These are phyloP conservation scores for Mycena chlorophos DNA, from an alignment of 768 basidiomycete species.

Conservation along the genomic window DNA sequence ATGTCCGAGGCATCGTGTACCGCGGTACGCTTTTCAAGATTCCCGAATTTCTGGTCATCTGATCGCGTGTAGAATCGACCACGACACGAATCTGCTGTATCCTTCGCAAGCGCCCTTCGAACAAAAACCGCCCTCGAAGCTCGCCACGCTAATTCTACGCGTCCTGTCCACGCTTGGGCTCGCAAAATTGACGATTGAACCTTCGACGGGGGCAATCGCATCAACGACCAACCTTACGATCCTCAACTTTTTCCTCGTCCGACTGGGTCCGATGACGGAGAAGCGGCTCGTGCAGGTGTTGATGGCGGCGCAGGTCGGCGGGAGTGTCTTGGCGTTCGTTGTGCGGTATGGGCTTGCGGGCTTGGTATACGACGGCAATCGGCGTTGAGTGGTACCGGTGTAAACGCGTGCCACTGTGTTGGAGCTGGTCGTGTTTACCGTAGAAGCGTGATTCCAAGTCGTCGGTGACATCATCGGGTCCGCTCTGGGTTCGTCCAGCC, in stretches of 20 bases:
- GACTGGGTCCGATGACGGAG: conserved; percentile 84
- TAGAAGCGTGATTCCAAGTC: conserved; percentile 2
- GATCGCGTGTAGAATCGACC: conserved; percentile 60
- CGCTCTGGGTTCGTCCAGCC: no score
- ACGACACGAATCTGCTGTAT: conserved; percentile 70
- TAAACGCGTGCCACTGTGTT: no score
- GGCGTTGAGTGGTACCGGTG: conserved; percentile 52
- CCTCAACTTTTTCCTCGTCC: conserved; percentile 79
- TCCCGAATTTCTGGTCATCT: background rate
- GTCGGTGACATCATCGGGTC: no score
- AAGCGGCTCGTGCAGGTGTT: conserved; percentile 71
- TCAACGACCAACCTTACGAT: conserved; percentile 90
- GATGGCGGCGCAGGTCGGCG: conserved; percentile 74
- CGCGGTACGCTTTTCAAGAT: conserved; percentile 58
- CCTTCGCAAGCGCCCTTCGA: conserved; percentile 71
- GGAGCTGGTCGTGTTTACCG: no score
- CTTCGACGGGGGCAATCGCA: conserved; percentile 55
- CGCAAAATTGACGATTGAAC: conserved; percentile 59
- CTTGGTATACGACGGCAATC: conserved; percentile 89
- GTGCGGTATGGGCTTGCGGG: conserved; percentile 89
- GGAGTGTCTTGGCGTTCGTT: conserved; percentile 80
- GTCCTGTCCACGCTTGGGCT: conserved; percentile 64
- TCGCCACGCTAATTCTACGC: conserved; percentile 57
- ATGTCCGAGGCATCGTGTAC: conserved; percentile 92
- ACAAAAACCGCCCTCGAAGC: conserved; percentile 52